phyloP scores from a whole-genome alignment of 2,329 filamentous ascomycete genomes.

The Ophiocordyceps camponoti-rufipedis region DNA sequence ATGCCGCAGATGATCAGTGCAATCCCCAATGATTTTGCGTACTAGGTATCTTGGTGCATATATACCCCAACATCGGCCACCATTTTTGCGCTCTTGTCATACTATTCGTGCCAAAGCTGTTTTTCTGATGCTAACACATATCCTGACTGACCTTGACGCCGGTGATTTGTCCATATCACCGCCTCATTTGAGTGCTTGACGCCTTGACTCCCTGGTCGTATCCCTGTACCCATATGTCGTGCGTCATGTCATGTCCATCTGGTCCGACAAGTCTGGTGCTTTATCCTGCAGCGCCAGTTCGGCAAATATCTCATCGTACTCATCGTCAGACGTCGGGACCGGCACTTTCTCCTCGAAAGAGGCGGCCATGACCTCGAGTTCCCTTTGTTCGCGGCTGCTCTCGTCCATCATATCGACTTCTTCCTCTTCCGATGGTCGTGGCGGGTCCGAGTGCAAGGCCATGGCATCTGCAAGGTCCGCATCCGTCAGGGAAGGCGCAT shows the following conservation, averaged over 20 bases:
- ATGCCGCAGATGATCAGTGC: slow-evolving; percentile 41
- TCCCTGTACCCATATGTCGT: not conserved
- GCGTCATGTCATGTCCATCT: slow-evolving; percentile 25
- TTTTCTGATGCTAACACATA: not conserved
- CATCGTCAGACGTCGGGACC: slow-evolving; percentile 31
- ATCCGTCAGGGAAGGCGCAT: slow-evolving; percentile 23
- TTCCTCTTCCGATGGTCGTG: slow-evolving; percentile 6
- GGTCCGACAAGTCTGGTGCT: slow-evolving; percentile 11
- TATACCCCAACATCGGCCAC: slow-evolving; percentile 7
- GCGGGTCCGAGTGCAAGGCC: slow-evolving; percentile 13
- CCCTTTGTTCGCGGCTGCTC: slow-evolving; percentile 28
- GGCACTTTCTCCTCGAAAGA: slow-evolving; percentile 19
- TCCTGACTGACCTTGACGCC: not conserved
- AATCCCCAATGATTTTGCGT: slow-evolving; percentile 32
- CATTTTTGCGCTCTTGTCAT: not conserved
- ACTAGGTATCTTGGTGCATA: slow-evolving; percentile 4
- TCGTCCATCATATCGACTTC: slow-evolving; percentile 35
- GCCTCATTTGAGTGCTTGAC: slow-evolving; percentile 4
- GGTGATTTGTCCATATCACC: not conserved
- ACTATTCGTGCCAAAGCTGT: not conserved
- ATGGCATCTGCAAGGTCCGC: slow-evolving; percentile 33
- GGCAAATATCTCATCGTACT: slow-evolving; percentile 43
- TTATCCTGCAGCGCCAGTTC: slow-evolving; percentile 17
- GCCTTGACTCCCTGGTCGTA: slow-evolving; percentile 1
- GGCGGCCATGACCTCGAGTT: slow-evolving; percentile 37